Base-by-base conservation (phyloP, 2,329 filamentous ascomycete genomes). In the Fusarium scirpi region DNA sequence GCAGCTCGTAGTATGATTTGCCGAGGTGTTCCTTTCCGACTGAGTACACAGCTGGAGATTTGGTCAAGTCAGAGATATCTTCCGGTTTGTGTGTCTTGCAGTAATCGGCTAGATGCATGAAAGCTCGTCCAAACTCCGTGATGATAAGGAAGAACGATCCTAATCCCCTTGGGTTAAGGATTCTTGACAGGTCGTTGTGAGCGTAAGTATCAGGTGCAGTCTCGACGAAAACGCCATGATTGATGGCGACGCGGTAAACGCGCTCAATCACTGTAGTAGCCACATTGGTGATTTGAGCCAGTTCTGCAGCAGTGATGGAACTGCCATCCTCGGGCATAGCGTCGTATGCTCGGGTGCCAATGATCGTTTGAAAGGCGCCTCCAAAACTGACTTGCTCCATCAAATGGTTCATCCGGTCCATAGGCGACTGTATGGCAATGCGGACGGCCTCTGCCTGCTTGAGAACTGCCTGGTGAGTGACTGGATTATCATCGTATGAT, bases 1-100 rank as follows among this genome's bases (percentile, higher is more conserved):
- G 58, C 4, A 78, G 66, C 52, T 80, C 78, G 20, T 79, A 80
- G 58, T 80, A 80, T 9, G 77, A 79, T 71, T 77, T 75, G 46
- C 78, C 78, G 2, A 76, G 66, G 16, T 74, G 70, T 44, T 78
- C 77, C 54, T 77, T 76, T 15, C 78, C 79, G 0, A 74, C 74
- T 0, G 76, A 74, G 30, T 75, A 77, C 24, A 78, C 76, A 8
- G 78, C 77, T 8, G 78, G 78, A 4, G 77, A 79, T 56, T 80
- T 79, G 6, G 52, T 58, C 25, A 76, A 65, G 53, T 80, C 74
- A 41, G 76, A 80, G 20, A 79, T 27, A 32, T 79, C 78, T 18
- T 76, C 67, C 0, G 78, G 76, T 15, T 69, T 25, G 56, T 80
- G 77, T 8, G 76, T 69, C 34, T 73, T 75, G 48, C 79, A 74